These are phyloP conservation scores for Erythrophleum fordii DNA, from an alignment of 306 rosid species.

Conservation along the genomic window DNA sequence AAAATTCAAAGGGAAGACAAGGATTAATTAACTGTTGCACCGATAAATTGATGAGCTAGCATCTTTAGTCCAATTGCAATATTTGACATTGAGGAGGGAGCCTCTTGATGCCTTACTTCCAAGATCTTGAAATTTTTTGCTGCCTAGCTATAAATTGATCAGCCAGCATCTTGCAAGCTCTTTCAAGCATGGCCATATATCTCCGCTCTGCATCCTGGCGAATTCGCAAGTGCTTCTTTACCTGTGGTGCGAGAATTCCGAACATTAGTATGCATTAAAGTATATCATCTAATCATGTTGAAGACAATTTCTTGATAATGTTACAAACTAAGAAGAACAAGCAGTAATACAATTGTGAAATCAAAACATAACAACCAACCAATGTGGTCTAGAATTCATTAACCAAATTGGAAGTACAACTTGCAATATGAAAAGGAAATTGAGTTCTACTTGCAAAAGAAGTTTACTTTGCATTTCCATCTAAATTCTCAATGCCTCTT, in stretches of 20 bases:
- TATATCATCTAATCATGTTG: background rate
- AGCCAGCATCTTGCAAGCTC: slow-evolving; percentile 96
- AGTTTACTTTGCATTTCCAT: slow-evolving; percentile 97
- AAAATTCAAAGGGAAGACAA: too few species aligned
- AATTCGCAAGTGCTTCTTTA: slow-evolving; percentile 95
- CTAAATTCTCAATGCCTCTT: slow-evolving; percentile 90
- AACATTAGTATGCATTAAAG: slow-evolving; percentile 40
- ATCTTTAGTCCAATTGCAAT: too few species aligned
- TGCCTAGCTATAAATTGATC: slow-evolving; percentile 72
- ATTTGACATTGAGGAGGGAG: too few species aligned
- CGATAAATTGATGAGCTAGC: too few species aligned
- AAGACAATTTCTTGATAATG: background rate
- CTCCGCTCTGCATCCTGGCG: slow-evolving; percentile 91
- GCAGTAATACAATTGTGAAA: background rate
- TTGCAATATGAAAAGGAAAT: slow-evolving; percentile 28
- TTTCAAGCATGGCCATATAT: slow-evolving; percentile 92
- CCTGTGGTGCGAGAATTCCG: slow-evolving; percentile 58
- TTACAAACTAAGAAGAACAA: background rate
- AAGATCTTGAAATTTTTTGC: slow-evolving; percentile 60
- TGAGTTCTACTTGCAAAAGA: slow-evolving; percentile 93
- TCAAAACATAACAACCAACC: slow-evolving; percentile 1
- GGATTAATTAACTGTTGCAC: too few species aligned
- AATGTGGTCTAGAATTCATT: slow-evolving; percentile 10
- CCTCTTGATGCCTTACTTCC: slow-evolving; percentile 56
- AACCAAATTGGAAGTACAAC: slow-evolving; percentile 27